Evolutionary conservation across 352 stramenopile species (phyloP).

Genomic region (Globisporangium parvum): DNA sequence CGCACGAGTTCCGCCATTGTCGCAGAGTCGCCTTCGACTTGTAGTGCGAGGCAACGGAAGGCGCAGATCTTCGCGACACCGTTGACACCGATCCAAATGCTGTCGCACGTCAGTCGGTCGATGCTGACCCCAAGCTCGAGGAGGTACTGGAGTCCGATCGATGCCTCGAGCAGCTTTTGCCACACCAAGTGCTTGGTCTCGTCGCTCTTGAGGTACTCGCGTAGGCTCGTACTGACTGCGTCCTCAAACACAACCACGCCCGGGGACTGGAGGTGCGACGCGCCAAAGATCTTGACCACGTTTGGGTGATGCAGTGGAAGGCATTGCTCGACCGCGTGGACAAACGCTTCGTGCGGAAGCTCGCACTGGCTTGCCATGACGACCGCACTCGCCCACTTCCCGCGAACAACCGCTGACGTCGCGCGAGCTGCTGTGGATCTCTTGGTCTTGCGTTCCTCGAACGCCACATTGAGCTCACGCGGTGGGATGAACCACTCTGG

Average conservation of each 20-base stretch:
- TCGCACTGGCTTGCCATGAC: too few relatives aligned
- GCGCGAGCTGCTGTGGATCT: too few relatives aligned
- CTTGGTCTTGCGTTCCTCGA: too few relatives aligned
- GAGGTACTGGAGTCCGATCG: constrained; percentile 29
- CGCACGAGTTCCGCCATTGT: not conserved
- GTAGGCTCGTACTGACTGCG: not conserved
- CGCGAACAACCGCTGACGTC: too few relatives aligned
- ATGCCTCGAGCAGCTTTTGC: constrained; percentile 7
- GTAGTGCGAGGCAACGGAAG: not conserved
- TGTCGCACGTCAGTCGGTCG: not conserved
- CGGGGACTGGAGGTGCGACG: constrained; percentile 2
- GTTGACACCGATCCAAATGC: not conserved
- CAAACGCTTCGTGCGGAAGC: not conserved
- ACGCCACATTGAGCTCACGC: too few relatives aligned
- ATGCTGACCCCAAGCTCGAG: not conserved
- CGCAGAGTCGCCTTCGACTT: not conserved
- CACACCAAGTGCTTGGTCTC: not conserved
- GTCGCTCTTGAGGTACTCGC: not conserved
- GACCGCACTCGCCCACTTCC: too few relatives aligned
- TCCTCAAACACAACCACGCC: constrained; percentile 5
- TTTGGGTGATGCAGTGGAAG: constrained; percentile 18
- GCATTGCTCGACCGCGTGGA: not conserved
- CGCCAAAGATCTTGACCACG: constrained; percentile 4
- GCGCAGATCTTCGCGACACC: constrained; percentile 1
- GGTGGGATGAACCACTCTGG: too few relatives aligned